Conservation (phyloP, 352 stramenopile genomes). For the Phytopythium cucurbitacearum region DNA sequence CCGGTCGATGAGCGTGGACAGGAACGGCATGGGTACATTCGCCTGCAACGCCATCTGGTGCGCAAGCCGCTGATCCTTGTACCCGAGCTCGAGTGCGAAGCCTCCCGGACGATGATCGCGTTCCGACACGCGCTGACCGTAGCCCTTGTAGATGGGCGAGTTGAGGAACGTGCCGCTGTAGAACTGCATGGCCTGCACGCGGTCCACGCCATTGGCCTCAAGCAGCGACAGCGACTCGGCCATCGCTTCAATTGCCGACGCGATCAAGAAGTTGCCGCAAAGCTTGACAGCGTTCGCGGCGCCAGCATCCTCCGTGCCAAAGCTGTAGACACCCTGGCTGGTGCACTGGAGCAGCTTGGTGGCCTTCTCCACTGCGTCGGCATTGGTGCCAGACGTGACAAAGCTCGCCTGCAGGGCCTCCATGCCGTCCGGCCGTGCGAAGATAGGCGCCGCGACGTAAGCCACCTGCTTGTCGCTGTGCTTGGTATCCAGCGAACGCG, state of each 20-base stretch:
- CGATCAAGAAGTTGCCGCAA: conserved; percentile 81
- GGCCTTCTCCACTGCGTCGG: conserved; percentile 24
- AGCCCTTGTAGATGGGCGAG: conserved; percentile 77
- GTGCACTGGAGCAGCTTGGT: conserved; percentile 37
- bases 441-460: conserved; percentile 65
- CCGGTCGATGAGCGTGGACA: conserved; percentile 65
- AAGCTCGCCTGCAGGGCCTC: conserved; percentile 65
- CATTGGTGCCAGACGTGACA: conserved; percentile 42
- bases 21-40: conserved; percentile 72
- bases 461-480: conserved; percentile 23
- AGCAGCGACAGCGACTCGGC: conserved; percentile 60
- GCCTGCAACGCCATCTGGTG: conserved; percentile 46
- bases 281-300: conserved; percentile 77
- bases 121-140: conserved; percentile 70
- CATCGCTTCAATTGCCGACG: conserved; percentile 73
- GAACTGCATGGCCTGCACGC: conserved; percentile 71
- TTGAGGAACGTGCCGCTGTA: conserved; percentile 79
- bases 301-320: conserved; percentile 50
- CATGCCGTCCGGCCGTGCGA: conserved; percentile 69
- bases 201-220: conserved; percentile 68
- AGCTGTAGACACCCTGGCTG: conserved; percentile 35
- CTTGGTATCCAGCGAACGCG: conserved; percentile 29
- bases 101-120: conserved; percentile 68
- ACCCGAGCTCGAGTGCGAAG: conserved; percentile 67
- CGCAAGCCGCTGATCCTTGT: conserved; percentile 69